phyloP scores from a whole-genome alignment of 2,329 filamentous ascomycete genomes.

The Chrysosphaeria jannelii region DNA sequence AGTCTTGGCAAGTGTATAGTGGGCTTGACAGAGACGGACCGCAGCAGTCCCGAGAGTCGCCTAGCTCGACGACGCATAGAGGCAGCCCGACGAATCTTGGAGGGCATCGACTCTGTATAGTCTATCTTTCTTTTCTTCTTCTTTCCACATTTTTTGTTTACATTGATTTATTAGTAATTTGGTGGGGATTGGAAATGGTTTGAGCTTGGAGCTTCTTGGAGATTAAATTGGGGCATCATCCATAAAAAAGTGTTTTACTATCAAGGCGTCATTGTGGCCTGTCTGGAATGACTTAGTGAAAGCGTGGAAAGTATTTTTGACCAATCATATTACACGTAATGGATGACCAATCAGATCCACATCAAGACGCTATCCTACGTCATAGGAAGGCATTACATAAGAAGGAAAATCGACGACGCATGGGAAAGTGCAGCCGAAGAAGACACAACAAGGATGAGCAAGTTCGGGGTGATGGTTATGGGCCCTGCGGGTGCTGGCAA shows the following conservation, averaged over 20 bases:
- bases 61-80: conserved; percentile 44
- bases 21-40: conserved; percentile 22
- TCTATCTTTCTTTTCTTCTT: background rate
- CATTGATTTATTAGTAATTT: background rate
- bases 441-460: conserved; percentile 33
- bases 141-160: background rate
- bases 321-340: background rate
- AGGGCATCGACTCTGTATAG: conserved; percentile 22
- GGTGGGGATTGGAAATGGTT: background rate
- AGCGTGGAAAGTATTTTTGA: conserved; percentile 1
- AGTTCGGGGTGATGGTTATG: conserved; percentile 87
- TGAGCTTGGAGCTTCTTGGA: too few species aligned
- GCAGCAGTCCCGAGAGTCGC: conserved; percentile 24
- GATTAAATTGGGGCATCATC: too few species aligned
- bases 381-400: background rate
- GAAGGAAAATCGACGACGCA: background rate
- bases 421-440: background rate
- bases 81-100: conserved; percentile 39
- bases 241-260: too few species aligned
- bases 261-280: background rate
- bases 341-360: background rate
- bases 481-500: conserved; percentile 89
- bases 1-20: conserved; percentile 29
- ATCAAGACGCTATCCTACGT: background rate
- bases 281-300: background rate